Evolutionary conservation across 2,329 filamentous ascomycete species (phyloP).

Genomic region (Fusarium chlamydosporum): DNA sequence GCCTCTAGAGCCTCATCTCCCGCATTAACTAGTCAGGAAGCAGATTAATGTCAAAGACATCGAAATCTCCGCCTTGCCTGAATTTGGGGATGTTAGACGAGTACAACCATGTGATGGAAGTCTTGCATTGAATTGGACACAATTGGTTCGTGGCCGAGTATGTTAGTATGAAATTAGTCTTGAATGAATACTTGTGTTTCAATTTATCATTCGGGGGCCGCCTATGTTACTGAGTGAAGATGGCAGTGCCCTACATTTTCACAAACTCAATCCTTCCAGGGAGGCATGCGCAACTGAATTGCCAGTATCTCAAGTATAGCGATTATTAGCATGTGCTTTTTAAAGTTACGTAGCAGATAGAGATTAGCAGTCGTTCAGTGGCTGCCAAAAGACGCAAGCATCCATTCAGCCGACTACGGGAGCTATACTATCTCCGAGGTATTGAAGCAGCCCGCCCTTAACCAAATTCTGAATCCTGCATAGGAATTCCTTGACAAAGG

Average conservation of each 20-base stretch:
- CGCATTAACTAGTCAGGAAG: slow-evolving; percentile 40
- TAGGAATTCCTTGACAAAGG: slow-evolving; percentile 23
- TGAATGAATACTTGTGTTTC: background rate
- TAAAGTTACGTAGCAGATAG: background rate
- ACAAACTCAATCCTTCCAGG: too few relatives aligned
- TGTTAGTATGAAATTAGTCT: background rate
- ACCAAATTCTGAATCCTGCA: slow-evolving; percentile 6
- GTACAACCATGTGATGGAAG: slow-evolving; percentile 45
- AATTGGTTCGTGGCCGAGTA: slow-evolving; percentile 7
- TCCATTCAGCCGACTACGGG: background rate
- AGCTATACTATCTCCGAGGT: slow-evolving; percentile 2
- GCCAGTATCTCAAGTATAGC: background rate
- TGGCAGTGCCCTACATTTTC: background rate
- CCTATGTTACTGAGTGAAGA: background rate
- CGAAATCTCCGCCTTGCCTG: slow-evolving; percentile 39
- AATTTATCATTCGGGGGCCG: background rate
- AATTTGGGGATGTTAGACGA: slow-evolving; percentile 51
- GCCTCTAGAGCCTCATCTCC: slow-evolving; percentile 44
- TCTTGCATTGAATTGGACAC: slow-evolving; percentile 18
- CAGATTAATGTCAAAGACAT: slow-evolving; percentile 41
- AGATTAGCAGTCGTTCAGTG: background rate
- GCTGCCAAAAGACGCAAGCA: background rate
- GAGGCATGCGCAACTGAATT: too few relatives aligned
- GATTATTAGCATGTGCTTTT: background rate
- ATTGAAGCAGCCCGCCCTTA: background rate